phyloP scores from a whole-genome alignment of 495 filamentous ascomycete species.

The Neurospora sp. region DNA sequence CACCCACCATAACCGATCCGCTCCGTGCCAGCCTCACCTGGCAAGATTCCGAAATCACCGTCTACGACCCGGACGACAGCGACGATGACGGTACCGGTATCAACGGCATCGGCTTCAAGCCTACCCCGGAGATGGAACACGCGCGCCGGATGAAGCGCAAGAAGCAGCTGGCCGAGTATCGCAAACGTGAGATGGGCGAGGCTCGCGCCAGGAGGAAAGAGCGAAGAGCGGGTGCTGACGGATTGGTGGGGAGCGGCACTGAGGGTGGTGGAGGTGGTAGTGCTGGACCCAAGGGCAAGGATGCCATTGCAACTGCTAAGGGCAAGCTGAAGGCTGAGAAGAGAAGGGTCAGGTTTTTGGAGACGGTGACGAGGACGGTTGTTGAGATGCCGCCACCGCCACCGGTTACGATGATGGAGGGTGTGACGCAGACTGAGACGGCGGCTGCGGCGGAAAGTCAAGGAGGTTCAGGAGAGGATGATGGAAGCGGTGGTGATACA shows the following conservation, averaged over 20 bases:
- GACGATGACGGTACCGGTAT: conserved; percentile 72
- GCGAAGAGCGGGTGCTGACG: conserved; percentile 36
- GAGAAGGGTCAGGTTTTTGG: conserved; percentile 25
- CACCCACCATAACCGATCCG: conserved; percentile 37
- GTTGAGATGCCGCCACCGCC: conserved; percentile 1
- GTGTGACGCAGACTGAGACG: neutral
- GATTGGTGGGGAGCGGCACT: neutral
- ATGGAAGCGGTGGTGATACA: neutral
- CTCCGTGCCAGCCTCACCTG: conserved; percentile 55
- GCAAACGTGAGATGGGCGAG: conserved; percentile 70
- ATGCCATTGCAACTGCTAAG: neutral
- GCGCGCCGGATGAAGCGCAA: conserved; percentile 62
- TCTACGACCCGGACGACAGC: conserved; percentile 63
- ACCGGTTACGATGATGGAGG: neutral
- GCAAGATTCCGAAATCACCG: conserved; percentile 77
- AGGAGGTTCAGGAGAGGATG: neutral
- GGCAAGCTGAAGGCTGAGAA: conserved; percentile 13
- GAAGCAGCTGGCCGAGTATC: conserved; percentile 79
- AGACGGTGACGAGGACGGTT: conserved; percentile 12
- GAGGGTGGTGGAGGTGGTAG: neutral
- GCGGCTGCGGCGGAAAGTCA: neutral
- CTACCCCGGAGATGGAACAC: conserved; percentile 74
- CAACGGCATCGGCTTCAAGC: conserved; percentile 85
- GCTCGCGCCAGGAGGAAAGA: conserved; percentile 66
- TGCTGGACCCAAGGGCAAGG: neutral